Evolutionary conservation across 2,329 filamentous ascomycete species (phyloP), one percentile per base, ranked within the genome.

Genomic region (Talaromyces amestolkiae): DNA sequence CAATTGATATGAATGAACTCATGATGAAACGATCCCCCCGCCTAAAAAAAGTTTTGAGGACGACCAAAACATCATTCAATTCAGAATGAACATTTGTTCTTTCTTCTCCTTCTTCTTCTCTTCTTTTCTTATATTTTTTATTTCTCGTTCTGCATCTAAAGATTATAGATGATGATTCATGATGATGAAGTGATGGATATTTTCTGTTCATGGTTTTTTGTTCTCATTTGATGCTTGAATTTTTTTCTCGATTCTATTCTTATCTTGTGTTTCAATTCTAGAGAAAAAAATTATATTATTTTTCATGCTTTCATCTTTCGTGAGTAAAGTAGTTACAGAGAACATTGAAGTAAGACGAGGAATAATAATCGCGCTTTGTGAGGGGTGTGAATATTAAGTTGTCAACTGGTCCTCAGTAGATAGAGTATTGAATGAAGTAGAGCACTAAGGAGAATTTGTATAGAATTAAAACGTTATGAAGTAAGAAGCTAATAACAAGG

Each of bases 241-340:
- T 67, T 41, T 61, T 68, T 63, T 54, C 68, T 68, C 63, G 43
- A 31, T 37, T 59, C 37, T 43, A 43, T 59, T 53, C 41, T 39
- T 27, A 27, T 47, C 37, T 51, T 49, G 59, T 37, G 27, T 61
- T 61, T 51, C 41, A 43, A 41, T 47, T 31, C 15, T 56, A 56
- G 19, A 56, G 31, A 56, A 54, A 9, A 56, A 39, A n/a, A 39
- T 39, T 56, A 37, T 39, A 37, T 24, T 22, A 56, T 7, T 37
- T 37, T 37, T 37, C 13, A 37, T 37, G 8, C 35, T 37, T 37
- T 13, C 35, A 37, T 13, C 35, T 13, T 13, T 10, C 35, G 13
- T 13, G 13, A 37, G 8, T 37, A 5, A 11, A 37, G 35, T 13
- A 37, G 35, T 37, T 11, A 3, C 8, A 37, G 35, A 13, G 13